phyloP scores from a whole-genome alignment of 192 early-diverging fungal genomes.

The Pecoramyces ruminantium region DNA sequence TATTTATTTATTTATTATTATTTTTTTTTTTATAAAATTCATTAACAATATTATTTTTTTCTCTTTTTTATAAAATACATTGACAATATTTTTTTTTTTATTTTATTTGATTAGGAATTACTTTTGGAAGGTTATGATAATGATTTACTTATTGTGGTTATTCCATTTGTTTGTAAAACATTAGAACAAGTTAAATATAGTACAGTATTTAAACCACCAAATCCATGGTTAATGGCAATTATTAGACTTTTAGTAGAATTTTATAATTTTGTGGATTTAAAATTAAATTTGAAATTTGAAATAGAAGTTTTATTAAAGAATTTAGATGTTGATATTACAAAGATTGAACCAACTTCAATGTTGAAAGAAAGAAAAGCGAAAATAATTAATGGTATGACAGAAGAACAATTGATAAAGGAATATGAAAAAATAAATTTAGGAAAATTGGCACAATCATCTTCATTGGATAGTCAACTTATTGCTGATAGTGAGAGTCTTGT shows the following conservation, averaged over 20 bases:
- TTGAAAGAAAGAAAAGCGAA: not conserved
- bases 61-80: not conserved
- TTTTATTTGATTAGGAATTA: conserved; percentile 41
- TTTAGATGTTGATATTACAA: conserved; percentile 39
- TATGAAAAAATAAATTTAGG: not conserved
- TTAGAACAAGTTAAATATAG: conserved; percentile 72
- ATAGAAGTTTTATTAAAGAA: conserved; percentile 96
- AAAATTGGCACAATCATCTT: not conserved
- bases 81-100: not conserved
- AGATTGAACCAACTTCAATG: not conserved
- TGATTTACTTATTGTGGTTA: conserved; percentile 78
- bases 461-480: not conserved
- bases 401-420: not conserved
- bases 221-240: conserved; percentile 95
- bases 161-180: conserved; percentile 97
- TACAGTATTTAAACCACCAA: conserved; percentile 83
- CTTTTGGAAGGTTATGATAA: conserved; percentile 80
- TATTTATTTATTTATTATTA: no score
- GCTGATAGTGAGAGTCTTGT: not conserved
- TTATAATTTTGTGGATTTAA: conserved; percentile 81
- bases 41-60: not conserved
- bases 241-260: conserved; percentile 81
- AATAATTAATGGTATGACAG: not conserved
- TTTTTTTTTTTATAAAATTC: no score
- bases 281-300: conserved; percentile 92